phyloP scores from a whole-genome alignment of 768 basidiomycete genomes.

The Pleurotus tuber-regium region DNA sequence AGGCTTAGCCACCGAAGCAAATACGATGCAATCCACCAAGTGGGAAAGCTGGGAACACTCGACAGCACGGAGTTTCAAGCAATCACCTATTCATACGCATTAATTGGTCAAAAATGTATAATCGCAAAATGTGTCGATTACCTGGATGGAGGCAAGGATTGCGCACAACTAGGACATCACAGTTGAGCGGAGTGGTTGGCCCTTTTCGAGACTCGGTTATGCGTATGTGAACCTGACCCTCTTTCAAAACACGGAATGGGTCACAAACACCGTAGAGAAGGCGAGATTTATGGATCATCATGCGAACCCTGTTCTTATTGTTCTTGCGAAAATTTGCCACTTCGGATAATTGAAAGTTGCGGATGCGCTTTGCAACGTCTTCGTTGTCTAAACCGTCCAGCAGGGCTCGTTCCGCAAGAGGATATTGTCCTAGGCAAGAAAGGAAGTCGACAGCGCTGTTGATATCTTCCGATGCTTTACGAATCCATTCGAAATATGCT shows the following conservation, averaged over 20 bases:
- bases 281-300: conserved; percentile 61
- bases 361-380: conserved; percentile 38
- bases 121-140: conserved; percentile 17
- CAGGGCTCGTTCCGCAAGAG: conserved; percentile 49
- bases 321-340: conserved; percentile 46
- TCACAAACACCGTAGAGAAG: conserved; percentile 68
- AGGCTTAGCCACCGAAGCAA: conserved; percentile 53
- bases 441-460: conserved; percentile 53
- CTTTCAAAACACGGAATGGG: conserved; percentile 57
- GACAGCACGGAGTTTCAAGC: conserved; percentile 61
- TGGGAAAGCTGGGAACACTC: conserved; percentile 47
- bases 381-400: conserved; percentile 52
- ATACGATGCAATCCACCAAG: conserved; percentile 66
- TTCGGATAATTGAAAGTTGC: conserved; percentile 45
- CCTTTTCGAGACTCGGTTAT: conserved; percentile 52
- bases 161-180: conserved; percentile 61
- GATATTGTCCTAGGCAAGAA: conserved; percentile 46
- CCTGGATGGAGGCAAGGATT: conserved; percentile 73
- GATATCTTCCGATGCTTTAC: conserved; percentile 42
- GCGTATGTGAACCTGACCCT: conserved; percentile 63
- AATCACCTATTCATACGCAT: conserved; percentile 43
- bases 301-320: conserved; percentile 51
- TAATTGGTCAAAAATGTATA: not conserved
- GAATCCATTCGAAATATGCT: conserved; percentile 59
- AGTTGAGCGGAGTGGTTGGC: conserved; percentile 51